A percentile compares a stretch with the other conserved stretches of the same genome.
Conservation (phyloP, 495 filamentous ascomycete species). For the Thozetella sp. region DNA sequence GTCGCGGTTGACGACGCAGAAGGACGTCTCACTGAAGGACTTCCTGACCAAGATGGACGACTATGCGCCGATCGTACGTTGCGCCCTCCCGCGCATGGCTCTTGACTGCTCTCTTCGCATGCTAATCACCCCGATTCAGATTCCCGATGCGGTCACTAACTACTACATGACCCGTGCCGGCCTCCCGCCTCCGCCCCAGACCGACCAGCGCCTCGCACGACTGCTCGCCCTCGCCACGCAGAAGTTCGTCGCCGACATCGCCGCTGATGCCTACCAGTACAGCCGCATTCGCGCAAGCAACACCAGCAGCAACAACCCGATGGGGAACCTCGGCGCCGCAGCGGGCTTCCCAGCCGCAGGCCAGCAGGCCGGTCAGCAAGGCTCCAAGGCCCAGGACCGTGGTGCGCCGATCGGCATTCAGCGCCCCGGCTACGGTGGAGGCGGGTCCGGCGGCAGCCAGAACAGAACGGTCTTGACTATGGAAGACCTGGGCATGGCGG, state of each 20-base stretch:
- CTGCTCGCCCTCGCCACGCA: constrained; percentile 95
- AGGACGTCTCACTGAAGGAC: constrained; percentile 88
- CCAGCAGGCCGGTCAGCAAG: constrained; percentile 54
- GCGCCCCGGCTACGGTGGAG: constrained; percentile 88
- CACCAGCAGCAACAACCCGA: constrained; percentile 82
- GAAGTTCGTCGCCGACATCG: constrained; percentile 97
- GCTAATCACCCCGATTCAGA: constrained; percentile 54
- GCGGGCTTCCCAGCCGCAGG: constrained; percentile 69
- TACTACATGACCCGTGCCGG: constrained; percentile 97
- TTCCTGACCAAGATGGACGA: constrained; percentile 97
- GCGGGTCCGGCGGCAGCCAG: constrained; percentile 86
- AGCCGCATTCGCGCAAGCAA: constrained; percentile 91
- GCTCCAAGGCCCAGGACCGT: constrained; percentile 58
- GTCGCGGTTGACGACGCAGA: constrained; percentile 65
- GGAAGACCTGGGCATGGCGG: constrained; percentile 98
- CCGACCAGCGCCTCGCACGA: constrained; percentile 84
- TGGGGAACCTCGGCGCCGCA: constrained; percentile 81
- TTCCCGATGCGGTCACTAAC: constrained; percentile 95
- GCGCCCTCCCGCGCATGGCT: background rate
- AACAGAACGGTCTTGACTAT: constrained; percentile 95
- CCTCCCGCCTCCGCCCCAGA: constrained; percentile 84
- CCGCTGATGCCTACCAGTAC: constrained; percentile 97
- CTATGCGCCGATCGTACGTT: constrained; percentile 90
- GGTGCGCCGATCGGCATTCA: constrained; percentile 80
- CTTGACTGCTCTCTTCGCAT: constrained; percentile 6